Conservation (phyloP, 2,329 filamentous ascomycete species). For the Canariomyces notabilis region DNA sequence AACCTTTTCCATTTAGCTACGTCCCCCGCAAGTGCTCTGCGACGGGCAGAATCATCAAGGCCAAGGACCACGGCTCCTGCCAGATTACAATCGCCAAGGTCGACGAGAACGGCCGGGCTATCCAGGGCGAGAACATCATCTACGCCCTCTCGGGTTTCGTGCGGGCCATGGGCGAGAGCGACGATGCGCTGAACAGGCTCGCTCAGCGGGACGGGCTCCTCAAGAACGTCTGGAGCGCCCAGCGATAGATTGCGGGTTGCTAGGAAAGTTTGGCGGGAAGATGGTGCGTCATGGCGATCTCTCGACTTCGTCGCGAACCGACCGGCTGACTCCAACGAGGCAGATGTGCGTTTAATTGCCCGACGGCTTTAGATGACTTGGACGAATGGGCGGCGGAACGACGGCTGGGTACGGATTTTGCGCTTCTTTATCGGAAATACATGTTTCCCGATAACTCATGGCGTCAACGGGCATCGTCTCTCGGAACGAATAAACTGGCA, state of each 20-base stretch:
- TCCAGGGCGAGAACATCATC: slow-evolving; percentile 92
- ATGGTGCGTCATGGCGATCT: slow-evolving; percentile 19
- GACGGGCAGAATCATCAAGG: slow-evolving; percentile 99
- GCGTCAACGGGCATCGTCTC: slow-evolving; percentile 27
- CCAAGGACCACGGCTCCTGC: slow-evolving; percentile 98
- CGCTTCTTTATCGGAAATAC: slow-evolving; percentile 17
- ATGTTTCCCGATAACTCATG: slow-evolving; percentile 22
- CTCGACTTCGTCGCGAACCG: neutral
- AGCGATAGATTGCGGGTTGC: slow-evolving; percentile 46
- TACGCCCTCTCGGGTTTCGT: slow-evolving; percentile 98
- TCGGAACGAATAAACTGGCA: slow-evolving; percentile 27
- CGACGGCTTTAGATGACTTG: slow-evolving; percentile 21
- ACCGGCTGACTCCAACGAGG: slow-evolving; percentile 11
- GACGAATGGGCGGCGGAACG: slow-evolving; percentile 20
- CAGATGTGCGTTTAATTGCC: slow-evolving; percentile 23
- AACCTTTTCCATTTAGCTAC: slow-evolving; percentile 59
- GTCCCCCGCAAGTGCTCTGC: slow-evolving; percentile 98
- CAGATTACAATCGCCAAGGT: slow-evolving; percentile 98
- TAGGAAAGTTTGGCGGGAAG: slow-evolving; percentile 21
- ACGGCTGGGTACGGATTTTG: slow-evolving; percentile 23
- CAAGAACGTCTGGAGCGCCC: slow-evolving; percentile 91
- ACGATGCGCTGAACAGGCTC: slow-evolving; percentile 93
- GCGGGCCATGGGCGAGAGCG: slow-evolving; percentile 94
- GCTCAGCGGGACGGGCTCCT: slow-evolving; percentile 93
- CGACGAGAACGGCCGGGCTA: slow-evolving; percentile 93